Conservation (phyloP, 352 stramenopile species). For the Phytopythium mirpurense region DNA sequence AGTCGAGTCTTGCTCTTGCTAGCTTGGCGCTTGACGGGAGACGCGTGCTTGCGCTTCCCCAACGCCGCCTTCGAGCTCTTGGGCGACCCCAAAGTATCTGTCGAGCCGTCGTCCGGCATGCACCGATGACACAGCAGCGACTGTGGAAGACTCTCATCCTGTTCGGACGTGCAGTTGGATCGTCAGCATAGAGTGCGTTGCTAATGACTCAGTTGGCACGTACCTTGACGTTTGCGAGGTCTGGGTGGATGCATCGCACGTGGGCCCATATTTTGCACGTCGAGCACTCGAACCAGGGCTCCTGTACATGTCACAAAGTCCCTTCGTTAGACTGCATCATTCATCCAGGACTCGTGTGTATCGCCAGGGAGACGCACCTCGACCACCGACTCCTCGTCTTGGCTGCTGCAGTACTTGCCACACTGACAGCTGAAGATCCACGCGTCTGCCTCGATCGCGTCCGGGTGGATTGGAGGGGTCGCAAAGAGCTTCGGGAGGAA, state of each 20-base stretch:
- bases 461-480: slow-evolving; percentile 19
- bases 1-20: slow-evolving; percentile 8
- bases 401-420: slow-evolving; percentile 59
- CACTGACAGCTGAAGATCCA: slow-evolving; percentile 78
- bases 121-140: slow-evolving; percentile 58
- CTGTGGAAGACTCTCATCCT: slow-evolving; percentile 38
- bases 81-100: slow-evolving; percentile 12
- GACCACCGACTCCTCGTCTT: slow-evolving; percentile 35
- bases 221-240: slow-evolving; percentile 25
- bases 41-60: slow-evolving; percentile 26
- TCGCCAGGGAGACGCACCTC: slow-evolving; percentile 26
- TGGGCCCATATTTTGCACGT: slow-evolving; percentile 76
- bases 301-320: slow-evolving; percentile 19
- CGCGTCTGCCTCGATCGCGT: slow-evolving; percentile 43
- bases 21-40: slow-evolving; percentile 12
- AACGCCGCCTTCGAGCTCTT: slow-evolving; percentile 2
- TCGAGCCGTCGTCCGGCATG: slow-evolving; percentile 10
- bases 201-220: not conserved
- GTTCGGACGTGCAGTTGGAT: not conserved
- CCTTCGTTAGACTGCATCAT: not conserved
- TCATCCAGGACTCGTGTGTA: no score
- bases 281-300: slow-evolving; percentile 82
- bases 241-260: slow-evolving; percentile 56
- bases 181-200: not conserved
- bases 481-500: slow-evolving; percentile 71